These are phyloP conservation scores for Mycena leptocephala DNA, from an alignment of 768 basidiomycete species.

Conservation along the genomic window DNA sequence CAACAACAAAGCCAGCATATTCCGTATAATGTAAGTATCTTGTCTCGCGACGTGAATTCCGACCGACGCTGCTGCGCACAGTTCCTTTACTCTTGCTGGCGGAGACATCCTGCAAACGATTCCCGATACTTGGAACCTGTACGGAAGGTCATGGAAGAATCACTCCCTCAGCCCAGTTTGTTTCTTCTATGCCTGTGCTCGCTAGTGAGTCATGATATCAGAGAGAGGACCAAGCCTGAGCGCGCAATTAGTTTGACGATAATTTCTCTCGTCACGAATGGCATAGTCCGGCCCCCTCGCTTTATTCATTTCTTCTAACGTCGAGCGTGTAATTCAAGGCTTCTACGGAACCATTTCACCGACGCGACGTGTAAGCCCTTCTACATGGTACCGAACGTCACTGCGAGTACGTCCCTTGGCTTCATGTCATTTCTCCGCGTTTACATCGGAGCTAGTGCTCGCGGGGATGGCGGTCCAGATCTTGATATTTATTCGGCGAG, in stretches of 20 bases:
- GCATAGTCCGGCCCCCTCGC: background rate
- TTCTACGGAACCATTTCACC: constrained; percentile 26
- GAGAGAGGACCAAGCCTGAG: background rate
- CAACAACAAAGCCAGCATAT: constrained; percentile 13
- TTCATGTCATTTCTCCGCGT: background rate
- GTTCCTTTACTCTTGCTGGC: constrained; percentile 30
- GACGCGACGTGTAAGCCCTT: constrained; percentile 23
- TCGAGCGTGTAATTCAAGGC: background rate
- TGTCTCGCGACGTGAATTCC: background rate
- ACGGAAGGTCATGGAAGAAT: constrained; percentile 27
- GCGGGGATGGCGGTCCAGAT: constrained; percentile 37
- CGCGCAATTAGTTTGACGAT: background rate
- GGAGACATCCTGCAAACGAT: constrained; percentile 34
- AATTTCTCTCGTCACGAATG: constrained; percentile 26
- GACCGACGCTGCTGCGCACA: background rate
- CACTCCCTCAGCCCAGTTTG: constrained; percentile 21
- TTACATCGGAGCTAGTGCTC: constrained; percentile 22
- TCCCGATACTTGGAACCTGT: constrained; percentile 17
- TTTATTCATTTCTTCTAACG: background rate
- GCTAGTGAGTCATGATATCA: constrained; percentile 3
- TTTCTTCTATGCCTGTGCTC: constrained; percentile 30
- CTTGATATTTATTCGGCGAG: constrained; percentile 29
- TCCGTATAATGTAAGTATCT: constrained; percentile 19
- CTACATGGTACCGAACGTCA: constrained; percentile 36
- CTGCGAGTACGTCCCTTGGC: constrained; percentile 25